Base-by-base conservation (phyloP, 1,284 basidiomycete species). In the Sporisorium graminicola region DNA sequence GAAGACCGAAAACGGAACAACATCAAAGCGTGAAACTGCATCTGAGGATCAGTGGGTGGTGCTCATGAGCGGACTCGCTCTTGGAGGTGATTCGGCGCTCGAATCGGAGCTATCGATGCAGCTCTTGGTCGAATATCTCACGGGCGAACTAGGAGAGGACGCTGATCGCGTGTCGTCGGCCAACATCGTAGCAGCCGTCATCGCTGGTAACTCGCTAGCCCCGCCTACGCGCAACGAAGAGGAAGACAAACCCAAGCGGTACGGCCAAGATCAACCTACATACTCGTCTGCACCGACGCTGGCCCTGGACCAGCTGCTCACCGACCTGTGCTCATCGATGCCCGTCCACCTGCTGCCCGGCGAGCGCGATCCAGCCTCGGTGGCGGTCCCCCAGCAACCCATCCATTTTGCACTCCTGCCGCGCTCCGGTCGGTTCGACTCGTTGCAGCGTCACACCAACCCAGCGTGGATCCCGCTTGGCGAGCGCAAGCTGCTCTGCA, bases 371-470 rank as follows among this genome's bases (percentile, higher is more conserved):
- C 96, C 96, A 0, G 90, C 94, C 8, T 93, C 93, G 0, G 89
- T 90, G 0, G 93, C 96, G 29, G 87, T 99, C 60, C 97, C 97
- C 1, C 97, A 99, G 84, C 96, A 98, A 84, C 90, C 94, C 0
- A 89, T 99, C 78, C 97, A 97, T 42, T 90, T 91, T 49, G 92
- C 93, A 5, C 94, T 99, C 90, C 92, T 99, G 72, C 93, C 93
- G 22, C 88, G 89, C 1, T 86, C 87, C 22, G 68, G 74, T 29
- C 58, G 64, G 14, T 89, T 90, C 73, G 87, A 90, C n/a, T 89
- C 90, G 3, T 92, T 98, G 79, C 87, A 88, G 46, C 91, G 91
- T 81, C 92, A 92, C 85, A 95, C 94, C 6, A 99, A 99, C 85
- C 97, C 97, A 2, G 90, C 91, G 27, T 98, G 94, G 89, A 87